phyloP scores from a whole-genome alignment of 1,139 yeast species.

The Candida albicans region DNA sequence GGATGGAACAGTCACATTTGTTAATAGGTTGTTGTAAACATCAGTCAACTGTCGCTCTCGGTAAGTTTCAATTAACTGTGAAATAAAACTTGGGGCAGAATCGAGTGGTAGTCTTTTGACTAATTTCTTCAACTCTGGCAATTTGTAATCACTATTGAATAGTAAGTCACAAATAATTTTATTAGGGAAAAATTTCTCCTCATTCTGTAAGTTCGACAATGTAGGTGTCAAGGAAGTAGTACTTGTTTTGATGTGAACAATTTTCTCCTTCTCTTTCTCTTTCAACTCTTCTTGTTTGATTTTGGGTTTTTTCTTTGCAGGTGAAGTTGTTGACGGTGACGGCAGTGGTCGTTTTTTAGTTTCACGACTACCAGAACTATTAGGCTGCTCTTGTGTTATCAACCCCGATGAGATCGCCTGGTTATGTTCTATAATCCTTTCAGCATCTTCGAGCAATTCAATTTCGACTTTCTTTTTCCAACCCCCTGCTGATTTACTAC shows the following conservation, averaged over 20 bases:
- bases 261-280: neutral
- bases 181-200: neutral
- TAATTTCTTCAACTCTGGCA: constrained; percentile 16
- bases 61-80: constrained; percentile 16
- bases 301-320: neutral
- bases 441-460: constrained; percentile 71
- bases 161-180: constrained; percentile 16
- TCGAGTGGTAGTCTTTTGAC: constrained; percentile 14
- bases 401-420: constrained; percentile 19
- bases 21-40: constrained; percentile 11
- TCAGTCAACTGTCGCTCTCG: constrained; percentile 21
- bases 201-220: too few relatives aligned
- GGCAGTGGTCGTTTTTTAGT: constrained; percentile 4
- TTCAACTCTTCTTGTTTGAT: constrained; percentile 1
- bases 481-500: constrained; percentile 33
- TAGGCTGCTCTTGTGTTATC: constrained; percentile 13
- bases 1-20: neutral
- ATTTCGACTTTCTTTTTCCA: constrained; percentile 66
- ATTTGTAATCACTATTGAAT: constrained; percentile 19
- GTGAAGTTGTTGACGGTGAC: neutral
- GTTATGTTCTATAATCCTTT: constrained; percentile 52
- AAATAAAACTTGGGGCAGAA: constrained; percentile 4
- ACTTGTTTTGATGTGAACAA: neutral
- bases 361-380: neutral
- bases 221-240: neutral